Percentiles rank a stretch among this genome's conserved stretches.
phyloP scores from a whole-genome alignment of 257 asterid genomes.

The Asclepias syriaca region DNA sequence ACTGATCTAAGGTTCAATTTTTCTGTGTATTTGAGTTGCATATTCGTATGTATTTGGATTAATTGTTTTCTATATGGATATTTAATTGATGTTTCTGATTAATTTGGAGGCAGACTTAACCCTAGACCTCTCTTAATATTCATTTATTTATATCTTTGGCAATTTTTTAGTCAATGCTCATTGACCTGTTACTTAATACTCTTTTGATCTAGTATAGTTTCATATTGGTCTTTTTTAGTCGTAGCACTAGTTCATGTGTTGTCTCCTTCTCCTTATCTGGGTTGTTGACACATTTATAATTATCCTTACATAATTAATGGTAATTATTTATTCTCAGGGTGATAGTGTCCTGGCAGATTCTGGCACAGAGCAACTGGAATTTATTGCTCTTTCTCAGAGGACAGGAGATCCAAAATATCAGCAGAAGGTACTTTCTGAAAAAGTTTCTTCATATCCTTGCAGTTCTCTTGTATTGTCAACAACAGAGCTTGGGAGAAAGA shows the following conservation, averaged over 20 bases:
- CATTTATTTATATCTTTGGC: neutral
- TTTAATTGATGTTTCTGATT: neutral
- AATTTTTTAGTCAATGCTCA: no score
- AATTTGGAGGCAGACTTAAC: neutral
- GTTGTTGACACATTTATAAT: conserved; percentile 1
- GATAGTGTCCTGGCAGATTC: conserved; percentile 97
- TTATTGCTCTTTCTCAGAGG: conserved; percentile 97
- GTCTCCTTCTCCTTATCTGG: neutral
- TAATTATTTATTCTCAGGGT: conserved; percentile 48
- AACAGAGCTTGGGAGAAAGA: neutral
- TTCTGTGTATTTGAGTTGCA: neutral
- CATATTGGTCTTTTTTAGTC: neutral
- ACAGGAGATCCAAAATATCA: conserved; percentile 89
- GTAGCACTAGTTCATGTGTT: neutral
- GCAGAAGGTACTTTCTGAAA: conserved; percentile 47
- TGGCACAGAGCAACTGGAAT: conserved; percentile 96
- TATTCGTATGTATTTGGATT: neutral
- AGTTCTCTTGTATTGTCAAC: neutral
- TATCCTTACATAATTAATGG: neutral
- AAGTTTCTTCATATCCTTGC: neutral
- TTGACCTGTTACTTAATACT: neutral
- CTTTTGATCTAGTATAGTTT: neutral
- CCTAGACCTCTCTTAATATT: neutral
- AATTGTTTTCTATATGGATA: neutral
- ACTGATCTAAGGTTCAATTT: neutral